Evolutionary conservation across 768 basidiomycete genomes (phyloP).

Genomic region (Leccinum rimulosum): DNA sequence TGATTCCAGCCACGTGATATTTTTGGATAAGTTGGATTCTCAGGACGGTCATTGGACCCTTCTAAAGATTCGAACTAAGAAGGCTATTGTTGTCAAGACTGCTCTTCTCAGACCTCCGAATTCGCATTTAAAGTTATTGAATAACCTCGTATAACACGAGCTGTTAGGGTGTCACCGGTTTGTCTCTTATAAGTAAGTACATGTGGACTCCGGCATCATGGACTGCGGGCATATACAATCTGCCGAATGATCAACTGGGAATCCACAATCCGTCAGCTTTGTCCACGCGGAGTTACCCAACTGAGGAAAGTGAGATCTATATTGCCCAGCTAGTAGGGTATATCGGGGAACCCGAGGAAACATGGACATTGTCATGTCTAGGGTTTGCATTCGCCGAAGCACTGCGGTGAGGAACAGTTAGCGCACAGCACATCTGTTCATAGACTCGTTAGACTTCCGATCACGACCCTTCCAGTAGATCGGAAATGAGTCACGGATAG

Average conservation of each 20-base stretch:
- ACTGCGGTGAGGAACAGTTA: background rate
- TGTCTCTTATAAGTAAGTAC: too few species aligned
- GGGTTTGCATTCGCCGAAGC: background rate
- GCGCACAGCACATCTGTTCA: background rate
- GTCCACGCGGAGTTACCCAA: too few species aligned
- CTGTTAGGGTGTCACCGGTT: too few species aligned
- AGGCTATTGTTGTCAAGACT: background rate
- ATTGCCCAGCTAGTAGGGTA: too few species aligned
- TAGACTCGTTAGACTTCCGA: background rate
- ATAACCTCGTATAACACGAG: too few species aligned
- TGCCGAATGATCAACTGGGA: too few species aligned
- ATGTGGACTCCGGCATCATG: too few species aligned
- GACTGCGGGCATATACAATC: too few species aligned
- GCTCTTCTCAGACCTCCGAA: background rate
- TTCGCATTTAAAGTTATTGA: background rate
- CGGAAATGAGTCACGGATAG: background rate
- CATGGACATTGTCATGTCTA: too few species aligned
- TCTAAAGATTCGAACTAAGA: background rate
- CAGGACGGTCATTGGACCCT: background rate
- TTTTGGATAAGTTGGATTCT: background rate
- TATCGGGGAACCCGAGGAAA: too few species aligned
- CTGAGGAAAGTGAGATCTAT: too few species aligned
- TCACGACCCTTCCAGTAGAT: background rate
- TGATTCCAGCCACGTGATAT: background rate
- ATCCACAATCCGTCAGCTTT: too few species aligned